Base-by-base conservation (phyloP, 306 rosid species). In the Quercus dentata region DNA sequence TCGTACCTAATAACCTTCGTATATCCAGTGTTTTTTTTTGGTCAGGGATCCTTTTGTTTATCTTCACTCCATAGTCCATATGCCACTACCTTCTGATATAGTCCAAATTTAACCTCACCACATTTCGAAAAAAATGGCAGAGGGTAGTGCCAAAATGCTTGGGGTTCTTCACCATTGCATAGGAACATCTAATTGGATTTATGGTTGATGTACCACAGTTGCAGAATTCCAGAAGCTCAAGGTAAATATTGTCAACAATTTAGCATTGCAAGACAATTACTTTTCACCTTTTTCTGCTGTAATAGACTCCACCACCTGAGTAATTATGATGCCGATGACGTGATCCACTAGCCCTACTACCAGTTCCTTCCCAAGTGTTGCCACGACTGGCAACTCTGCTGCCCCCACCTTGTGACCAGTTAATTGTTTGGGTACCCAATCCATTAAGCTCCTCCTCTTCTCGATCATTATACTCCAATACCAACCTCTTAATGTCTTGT, bases 381-480 rank as follows among this genome's bases (percentile, higher is more conserved):
- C 98, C 90, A 54, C 98, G 96, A 54, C 90, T 78, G 61, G 86
- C 76, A 71, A 75, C 76, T 87, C 80, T 91, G 80, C 85, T 83
- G 23, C 89, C 82, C 31, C 90, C 89, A 74, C 94, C 83, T 71
- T 86, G 96, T 85, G 87, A 81, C 92, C 94, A 87, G 87, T 92
- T 92, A 62, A 87, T 69, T 38, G 98, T 88, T 67, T 96, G 99
- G 76, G 85, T 65, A 71, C 89, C 98, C 74, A 93, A 74, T 79
- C 98, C 98, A 87, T 91, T 90, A 56, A 90, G 90, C 84, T 96
- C 99, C 86, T 96, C 99, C 84, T 95, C 99, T 84, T 95, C 99
- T 80, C 98, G 85, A 80, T 96, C 99, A 78, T 93, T 96, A 79
- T 96, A 96, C 86, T 96, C 98, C 87, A 93, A 83, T 77, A 96